These are phyloP conservation scores for Desmodesmus armatus DNA, from an alignment of 139 green algal species.

Conservation along the genomic window DNA sequence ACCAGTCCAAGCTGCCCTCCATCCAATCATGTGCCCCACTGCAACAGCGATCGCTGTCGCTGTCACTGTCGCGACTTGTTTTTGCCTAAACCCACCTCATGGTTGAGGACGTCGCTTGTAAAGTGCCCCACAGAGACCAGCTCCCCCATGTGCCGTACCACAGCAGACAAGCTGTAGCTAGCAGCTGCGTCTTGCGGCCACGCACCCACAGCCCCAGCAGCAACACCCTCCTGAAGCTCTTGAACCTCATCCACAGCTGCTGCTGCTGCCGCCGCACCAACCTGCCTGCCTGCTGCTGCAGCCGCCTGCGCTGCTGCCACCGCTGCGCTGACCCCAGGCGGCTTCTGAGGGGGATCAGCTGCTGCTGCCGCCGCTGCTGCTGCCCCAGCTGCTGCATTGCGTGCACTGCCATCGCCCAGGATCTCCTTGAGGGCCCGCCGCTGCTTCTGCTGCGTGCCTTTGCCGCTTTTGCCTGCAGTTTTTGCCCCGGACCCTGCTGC, in stretches of 20 bases:
- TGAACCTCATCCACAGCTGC: too few relatives aligned
- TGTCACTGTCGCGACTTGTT: not conserved
- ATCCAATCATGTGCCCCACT: not conserved
- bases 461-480: not conserved
- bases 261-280: not conserved
- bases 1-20: not conserved
- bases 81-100: not conserved
- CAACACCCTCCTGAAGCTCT: too few relatives aligned
- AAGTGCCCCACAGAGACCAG: conserved; percentile 56
- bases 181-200: conserved; percentile 30
- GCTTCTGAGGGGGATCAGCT: not conserved
- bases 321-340: not conserved
- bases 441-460: not conserved
- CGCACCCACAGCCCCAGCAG: not conserved
- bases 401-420: too few relatives aligned
- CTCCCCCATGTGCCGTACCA: conserved; percentile 52
- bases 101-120: conserved; percentile 46
- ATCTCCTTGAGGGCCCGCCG: not conserved
- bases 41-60: too few relatives aligned
- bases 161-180: conserved; percentile 44
- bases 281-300: not conserved
- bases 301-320: conserved; percentile 1
- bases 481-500: not conserved
- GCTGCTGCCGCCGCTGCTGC: not conserved
- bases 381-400: not conserved